Percentiles rank a stretch among this genome's conserved stretches.
phyloP scores from a whole-genome alignment of 345 rosid genomes.

The Gossypium raimondii region DNA sequence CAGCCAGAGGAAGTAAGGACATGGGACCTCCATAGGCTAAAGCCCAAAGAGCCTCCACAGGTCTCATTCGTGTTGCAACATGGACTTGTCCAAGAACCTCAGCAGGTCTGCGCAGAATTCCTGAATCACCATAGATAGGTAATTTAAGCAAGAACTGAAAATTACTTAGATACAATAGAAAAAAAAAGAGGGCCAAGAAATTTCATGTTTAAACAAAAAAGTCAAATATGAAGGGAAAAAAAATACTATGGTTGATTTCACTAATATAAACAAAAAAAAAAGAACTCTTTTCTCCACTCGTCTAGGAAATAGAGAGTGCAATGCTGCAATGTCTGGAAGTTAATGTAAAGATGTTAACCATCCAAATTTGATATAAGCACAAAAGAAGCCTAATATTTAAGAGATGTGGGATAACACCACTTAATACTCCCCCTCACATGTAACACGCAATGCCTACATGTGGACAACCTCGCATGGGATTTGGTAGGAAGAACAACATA shows the following conservation, averaged over 20 bases:
- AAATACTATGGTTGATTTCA: background rate
- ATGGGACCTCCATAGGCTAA: constrained; percentile 94
- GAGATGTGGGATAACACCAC: background rate
- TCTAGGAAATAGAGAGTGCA: background rate
- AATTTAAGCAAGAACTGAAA: constrained; percentile 16
- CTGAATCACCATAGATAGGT: constrained; percentile 36
- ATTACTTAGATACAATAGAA: background rate
- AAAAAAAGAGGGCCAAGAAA: background rate
- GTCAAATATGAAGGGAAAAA: background rate
- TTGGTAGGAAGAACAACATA: background rate
- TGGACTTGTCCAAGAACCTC: constrained; percentile 99
- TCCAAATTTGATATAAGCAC: background rate
- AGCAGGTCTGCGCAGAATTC: constrained; percentile 79
- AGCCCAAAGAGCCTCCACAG: constrained; percentile 94
- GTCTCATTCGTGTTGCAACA: constrained; percentile 81
- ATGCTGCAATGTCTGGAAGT: background rate
- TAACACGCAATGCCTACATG: no score
- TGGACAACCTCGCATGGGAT: no score
- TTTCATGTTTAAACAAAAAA: background rate
- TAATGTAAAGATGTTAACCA: background rate
- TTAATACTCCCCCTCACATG: background rate
- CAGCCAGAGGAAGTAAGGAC: constrained; percentile 83
- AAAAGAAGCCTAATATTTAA: background rate
- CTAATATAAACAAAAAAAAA: background rate
- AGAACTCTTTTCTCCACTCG: background rate